Base-by-base conservation (phyloP, 2,329 filamentous ascomycete species). In the Elsinoe ampelina region DNA sequence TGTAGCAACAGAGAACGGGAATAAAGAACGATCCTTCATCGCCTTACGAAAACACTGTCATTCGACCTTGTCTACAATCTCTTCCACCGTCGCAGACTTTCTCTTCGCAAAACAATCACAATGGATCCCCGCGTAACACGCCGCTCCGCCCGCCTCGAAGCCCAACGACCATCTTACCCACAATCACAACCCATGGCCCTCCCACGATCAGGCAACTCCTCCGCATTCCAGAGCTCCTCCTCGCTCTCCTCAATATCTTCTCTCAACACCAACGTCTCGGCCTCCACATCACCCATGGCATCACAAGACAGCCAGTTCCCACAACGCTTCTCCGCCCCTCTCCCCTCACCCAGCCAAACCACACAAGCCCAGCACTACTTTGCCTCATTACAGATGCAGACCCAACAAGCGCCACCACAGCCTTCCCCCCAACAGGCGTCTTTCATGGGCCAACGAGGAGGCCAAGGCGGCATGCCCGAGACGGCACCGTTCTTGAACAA, bases 401-500 rank as follows among this genome's bases (percentile, higher is more conserved):
- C 43, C 38, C 67, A 66, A 54, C 65, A 59, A 57, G 36, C 50
- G n/a, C 57, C 66, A 43, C 68, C 64, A 50, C 63, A 63, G 36
- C 35, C 32, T 26, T 15, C 48, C 15, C 55, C 58, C 12, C 59
- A 63, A 30, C 59, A 60, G n/a, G 57, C 58, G 42, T 58, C 58
- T 32, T 64, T 66, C 50, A 56, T 64, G 26, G 68, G 67, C 13
- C 65, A 68, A 60, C 63, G 67, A 62, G 65, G 66, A 32, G 52
- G 43, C 12, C 57, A 62, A 17, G 64, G 61, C 26, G 68, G 66
- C 7, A 59, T 59, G 34, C 70, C 71, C 38, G 74, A 75, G 65
- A 81, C 80, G 1, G 75, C 77, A 8, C 77, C 77, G 3, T 90
- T 90, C 67, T 78, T 95, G 59, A 83, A 85, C 65, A 86, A 95